phyloP scores from a whole-genome alignment of 2,329 filamentous ascomycete species.

The Cadophora luteo-olivacea region DNA sequence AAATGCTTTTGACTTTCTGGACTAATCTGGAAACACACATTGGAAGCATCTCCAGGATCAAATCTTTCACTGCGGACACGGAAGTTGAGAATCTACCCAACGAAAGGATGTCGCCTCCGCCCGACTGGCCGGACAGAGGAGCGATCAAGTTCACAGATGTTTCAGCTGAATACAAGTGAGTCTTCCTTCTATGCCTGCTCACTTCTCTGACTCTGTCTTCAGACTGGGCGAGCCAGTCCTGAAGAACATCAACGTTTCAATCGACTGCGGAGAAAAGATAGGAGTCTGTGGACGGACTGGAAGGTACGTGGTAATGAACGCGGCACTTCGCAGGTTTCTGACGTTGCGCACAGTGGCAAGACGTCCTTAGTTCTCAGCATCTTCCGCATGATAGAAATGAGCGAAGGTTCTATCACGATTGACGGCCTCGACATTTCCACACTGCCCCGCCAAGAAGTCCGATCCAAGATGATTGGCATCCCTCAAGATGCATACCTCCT shows the following conservation, averaged over 20 bases:
- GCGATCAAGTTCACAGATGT: slow-evolving; percentile 45
- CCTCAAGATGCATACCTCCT: slow-evolving; percentile 59
- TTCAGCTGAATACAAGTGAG: slow-evolving; percentile 42
- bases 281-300: slow-evolving; percentile 54
- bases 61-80: slow-evolving; percentile 26
- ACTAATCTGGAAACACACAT: slow-evolving; percentile 40
- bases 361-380: slow-evolving; percentile 53
- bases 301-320: background rate
- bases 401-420: slow-evolving; percentile 52
- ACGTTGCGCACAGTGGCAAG: slow-evolving; percentile 47
- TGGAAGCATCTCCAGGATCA: slow-evolving; percentile 38
- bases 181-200: background rate
- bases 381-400: slow-evolving; percentile 56
- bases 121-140: slow-evolving; percentile 39
- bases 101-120: slow-evolving; percentile 29
- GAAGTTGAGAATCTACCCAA: slow-evolving; percentile 28
- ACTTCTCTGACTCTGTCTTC: background rate
- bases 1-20: slow-evolving; percentile 33
- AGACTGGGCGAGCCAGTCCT: slow-evolving; percentile 21
- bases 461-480: slow-evolving; percentile 51
- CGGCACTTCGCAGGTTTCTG: background rate
- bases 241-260: slow-evolving; percentile 49
- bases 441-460: slow-evolving; percentile 48
- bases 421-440: slow-evolving; percentile 55
- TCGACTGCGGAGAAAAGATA: slow-evolving; percentile 58